A percentile compares a stretch with the other conserved stretches of the same genome.
Conservation (phyloP, 345 rosid species). For the Passiflora organensis region DNA sequence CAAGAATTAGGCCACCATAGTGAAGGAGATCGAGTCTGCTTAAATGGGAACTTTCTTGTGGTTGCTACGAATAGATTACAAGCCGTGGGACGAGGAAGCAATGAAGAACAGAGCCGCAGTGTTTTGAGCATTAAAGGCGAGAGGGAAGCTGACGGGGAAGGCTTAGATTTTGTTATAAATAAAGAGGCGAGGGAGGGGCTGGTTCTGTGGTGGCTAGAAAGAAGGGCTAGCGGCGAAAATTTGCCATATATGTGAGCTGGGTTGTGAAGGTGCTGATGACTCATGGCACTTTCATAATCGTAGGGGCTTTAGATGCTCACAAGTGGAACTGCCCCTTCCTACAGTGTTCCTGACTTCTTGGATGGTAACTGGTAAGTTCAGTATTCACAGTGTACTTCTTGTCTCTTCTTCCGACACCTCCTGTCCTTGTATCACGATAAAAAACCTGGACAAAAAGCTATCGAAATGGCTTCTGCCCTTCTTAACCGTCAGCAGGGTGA, state of each 20-base stretch:
- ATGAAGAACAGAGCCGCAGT: neutral
- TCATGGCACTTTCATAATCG: neutral
- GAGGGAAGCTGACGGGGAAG: neutral
- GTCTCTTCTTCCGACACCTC: too few species aligned
- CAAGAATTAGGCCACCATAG: neutral
- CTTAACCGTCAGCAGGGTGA: too few species aligned
- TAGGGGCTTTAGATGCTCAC: neutral
- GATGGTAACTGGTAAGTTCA: too few species aligned
- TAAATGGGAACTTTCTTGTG: neutral
- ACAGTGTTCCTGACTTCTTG: neutral
- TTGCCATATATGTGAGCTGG: slow-evolving; percentile 7
- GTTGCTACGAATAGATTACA: too few species aligned
- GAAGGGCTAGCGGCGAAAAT: neutral
- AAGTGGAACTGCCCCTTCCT: neutral
- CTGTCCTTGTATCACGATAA: too few species aligned
- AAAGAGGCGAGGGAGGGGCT: neutral
- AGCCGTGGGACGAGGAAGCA: neutral
- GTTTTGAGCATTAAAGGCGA: slow-evolving; percentile 7
- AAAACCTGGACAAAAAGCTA: too few species aligned
- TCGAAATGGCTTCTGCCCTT: too few species aligned
- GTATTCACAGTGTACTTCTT: too few species aligned
- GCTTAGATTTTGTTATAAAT: neutral
- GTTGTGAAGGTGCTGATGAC: neutral
- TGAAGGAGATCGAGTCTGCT: neutral
- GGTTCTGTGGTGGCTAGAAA: neutral